phyloP scores from a whole-genome alignment of 1,284 basidiomycete genomes.

The Boletus coffeatus region DNA sequence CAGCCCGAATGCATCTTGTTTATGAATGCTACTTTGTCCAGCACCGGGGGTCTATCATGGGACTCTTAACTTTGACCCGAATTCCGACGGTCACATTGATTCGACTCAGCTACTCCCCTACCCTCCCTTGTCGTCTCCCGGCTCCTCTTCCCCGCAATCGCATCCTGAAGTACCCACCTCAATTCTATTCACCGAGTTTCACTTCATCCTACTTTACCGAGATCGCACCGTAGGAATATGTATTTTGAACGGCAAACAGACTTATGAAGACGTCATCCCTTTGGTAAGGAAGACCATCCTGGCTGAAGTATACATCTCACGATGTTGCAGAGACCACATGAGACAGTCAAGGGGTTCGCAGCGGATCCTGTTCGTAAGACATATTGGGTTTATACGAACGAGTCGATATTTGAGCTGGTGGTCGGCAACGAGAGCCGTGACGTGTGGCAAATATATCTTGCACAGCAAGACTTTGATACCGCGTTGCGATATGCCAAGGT shows the following conservation, averaged over 20 bases:
- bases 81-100: conserved; percentile 75
- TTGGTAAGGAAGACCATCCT: conserved; percentile 47
- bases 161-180: conserved; percentile 54
- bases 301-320: conserved; percentile 4
- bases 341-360: conserved; percentile 68
- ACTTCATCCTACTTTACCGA: conserved; percentile 83
- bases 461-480: conserved; percentile 69
- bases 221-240: conserved; percentile 79
- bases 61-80: conserved; percentile 58
- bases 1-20: conserved; percentile 5
- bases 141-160: conserved; percentile 22
- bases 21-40: conserved; percentile 24
- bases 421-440: conserved; percentile 88
- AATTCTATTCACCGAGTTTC: conserved; percentile 87
- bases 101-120: conserved; percentile 68
- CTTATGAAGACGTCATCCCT: conserved; percentile 82
- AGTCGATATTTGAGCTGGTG: conserved; percentile 86
- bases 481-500: conserved; percentile 85
- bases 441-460: conserved; percentile 91
- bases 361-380: conserved; percentile 85
- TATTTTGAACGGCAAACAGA: conserved; percentile 74
- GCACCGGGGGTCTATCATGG: conserved; percentile 86
- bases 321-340: conserved; percentile 57
- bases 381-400: conserved; percentile 86
- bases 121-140: conserved; percentile 36